phyloP scores from a whole-genome alignment of 805 yeast species.

The Pichia thaimueangensis region DNA sequence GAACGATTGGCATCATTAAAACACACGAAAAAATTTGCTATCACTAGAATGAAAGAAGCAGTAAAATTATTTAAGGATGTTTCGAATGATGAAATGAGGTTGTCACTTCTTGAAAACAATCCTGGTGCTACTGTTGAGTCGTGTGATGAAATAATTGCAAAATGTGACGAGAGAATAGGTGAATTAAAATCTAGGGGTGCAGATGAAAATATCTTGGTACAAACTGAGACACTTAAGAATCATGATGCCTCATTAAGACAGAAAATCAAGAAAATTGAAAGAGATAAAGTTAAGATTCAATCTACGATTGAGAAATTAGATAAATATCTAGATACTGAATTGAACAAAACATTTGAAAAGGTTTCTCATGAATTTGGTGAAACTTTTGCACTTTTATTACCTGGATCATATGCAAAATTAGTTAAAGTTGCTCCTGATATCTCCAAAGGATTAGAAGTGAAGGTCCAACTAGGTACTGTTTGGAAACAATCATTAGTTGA shows the following conservation, averaged over 20 bases:
- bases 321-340: conserved; percentile 76
- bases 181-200: conserved; percentile 71
- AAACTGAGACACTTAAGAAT: conserved; percentile 87
- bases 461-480: conserved; percentile 80
- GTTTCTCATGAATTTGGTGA: conserved; percentile 87
- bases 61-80: conserved; percentile 63
- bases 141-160: conserved; percentile 49
- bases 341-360: conserved; percentile 77
- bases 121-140: conserved; percentile 59
- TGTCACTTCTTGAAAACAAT: conserved; percentile 52
- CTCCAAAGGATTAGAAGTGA: conserved; percentile 84
- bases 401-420: conserved; percentile 83
- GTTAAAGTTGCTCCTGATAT: conserved; percentile 82
- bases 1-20: conserved; percentile 30
- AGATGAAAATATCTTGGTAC: conserved; percentile 79
- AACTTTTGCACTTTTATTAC: conserved; percentile 81
- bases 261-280: conserved; percentile 82
- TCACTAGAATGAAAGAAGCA: conserved; percentile 29
- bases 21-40: conserved; percentile 16
- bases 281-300: conserved; percentile 82
- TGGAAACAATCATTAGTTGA: conserved; percentile 97
- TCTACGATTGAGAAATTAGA: conserved; percentile 80
- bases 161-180: conserved; percentile 52
- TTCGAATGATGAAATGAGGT: conserved; percentile 51
- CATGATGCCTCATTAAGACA: conserved; percentile 69